phyloP scores from a whole-genome alignment of 176 grass and related monocot species.

The Paspalum vaginatum region DNA sequence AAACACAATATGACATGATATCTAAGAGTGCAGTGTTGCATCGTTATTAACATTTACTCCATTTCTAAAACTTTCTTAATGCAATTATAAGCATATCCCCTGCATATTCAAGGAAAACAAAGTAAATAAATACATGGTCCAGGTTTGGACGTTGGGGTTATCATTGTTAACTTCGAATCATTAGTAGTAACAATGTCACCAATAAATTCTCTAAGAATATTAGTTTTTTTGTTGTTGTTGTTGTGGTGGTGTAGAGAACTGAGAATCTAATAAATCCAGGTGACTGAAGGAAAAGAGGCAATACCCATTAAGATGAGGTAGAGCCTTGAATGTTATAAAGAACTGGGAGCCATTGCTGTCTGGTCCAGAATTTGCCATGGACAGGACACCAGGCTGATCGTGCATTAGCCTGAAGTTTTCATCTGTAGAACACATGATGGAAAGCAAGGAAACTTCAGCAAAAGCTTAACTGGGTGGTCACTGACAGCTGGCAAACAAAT shows the following conservation, averaged over 20 bases:
- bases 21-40: neutral
- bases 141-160: neutral
- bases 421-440: constrained; percentile 53
- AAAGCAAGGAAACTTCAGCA: constrained; percentile 24
- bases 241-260: constrained; percentile 3
- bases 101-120: neutral
- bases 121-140: neutral
- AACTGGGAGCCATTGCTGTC: constrained; percentile 71
- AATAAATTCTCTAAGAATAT: neutral
- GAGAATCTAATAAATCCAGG: neutral
- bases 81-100: neutral
- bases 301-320: constrained; percentile 74
- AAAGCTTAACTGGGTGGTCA: constrained; percentile 13
- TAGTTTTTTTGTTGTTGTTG: constrained; percentile 13
- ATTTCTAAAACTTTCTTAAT: neutral
- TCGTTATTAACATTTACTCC: neutral
- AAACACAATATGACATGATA: neutral
- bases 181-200: neutral
- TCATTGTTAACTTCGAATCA: neutral
- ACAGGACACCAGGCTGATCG: constrained; percentile 65
- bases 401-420: constrained; percentile 78
- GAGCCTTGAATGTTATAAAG: constrained; percentile 64
- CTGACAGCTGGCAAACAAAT: constrained; percentile 10
- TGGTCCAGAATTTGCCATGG: constrained; percentile 74
- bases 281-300: constrained; percentile 30